Evolutionary conservation across 352 stramenopile species (phyloP), one percentile per base, ranked within the genome.

Genomic region (Peronospora belbahrii): DNA sequence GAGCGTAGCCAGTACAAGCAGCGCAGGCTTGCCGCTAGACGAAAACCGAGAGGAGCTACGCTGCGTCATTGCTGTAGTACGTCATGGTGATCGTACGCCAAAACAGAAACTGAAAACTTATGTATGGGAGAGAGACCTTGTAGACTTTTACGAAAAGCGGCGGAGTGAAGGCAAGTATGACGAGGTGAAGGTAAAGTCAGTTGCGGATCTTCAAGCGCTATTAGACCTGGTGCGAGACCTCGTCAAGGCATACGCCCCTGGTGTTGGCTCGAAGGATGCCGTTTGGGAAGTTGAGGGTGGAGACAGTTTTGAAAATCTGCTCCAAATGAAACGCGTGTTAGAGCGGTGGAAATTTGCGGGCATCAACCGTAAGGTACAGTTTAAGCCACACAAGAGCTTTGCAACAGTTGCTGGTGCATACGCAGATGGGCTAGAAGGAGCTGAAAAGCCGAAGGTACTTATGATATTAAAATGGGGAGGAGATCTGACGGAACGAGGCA

Each of bases 381-480:
- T 89, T 62, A 91, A 91, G 41, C 83, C 78, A 6, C 76, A 73
- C n/a, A 77, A 74, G 3, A 70, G 68, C 23, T 79, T 87, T 36
- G 67, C 72, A 37, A 54, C 61, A 11, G 70, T 62, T 0, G 48
- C 50, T 13, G 65, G 59, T 2, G 53, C 59, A n/a, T 65, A 46
- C 5, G 45, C 44, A 32, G 55, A 55, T 33, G 19, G 28, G 6
- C 41, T 39, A 25, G 46, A 54, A 32, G 42, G 35, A 38, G 34
- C 46, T 18, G 91, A 93, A 23, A 71, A 70, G 6, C 88, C 75
- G 1, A 84, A 98, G 63, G 78, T 98, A 6, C 76, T 98, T n/a
- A 86, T 99, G 44, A 98, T 99, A 59, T 69, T 99, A 4, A 99
- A 99, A 67, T 99, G 96, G 96, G 97, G 97, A 47, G 96, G 96